Percentiles rank a stretch among this genome's conserved stretches.
phyloP scores from a whole-genome alignment of 2,329 filamentous ascomycete genomes.

The Microdochium bolleyi region DNA sequence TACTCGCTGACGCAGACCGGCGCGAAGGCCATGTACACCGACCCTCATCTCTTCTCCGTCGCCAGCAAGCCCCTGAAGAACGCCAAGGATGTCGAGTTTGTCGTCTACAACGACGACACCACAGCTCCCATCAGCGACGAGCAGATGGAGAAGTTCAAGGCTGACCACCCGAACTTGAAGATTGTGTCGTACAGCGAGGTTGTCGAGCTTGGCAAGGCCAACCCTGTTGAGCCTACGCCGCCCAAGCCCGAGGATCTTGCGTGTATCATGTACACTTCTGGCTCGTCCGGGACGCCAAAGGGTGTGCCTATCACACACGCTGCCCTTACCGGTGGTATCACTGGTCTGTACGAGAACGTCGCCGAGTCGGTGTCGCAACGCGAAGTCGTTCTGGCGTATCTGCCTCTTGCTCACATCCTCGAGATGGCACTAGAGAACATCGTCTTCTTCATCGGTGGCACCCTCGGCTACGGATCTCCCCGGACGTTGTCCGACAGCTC shows the following conservation, averaged over 20 bases:
- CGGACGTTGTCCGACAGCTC: slow-evolving; percentile 81
- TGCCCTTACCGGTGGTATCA: slow-evolving; percentile 72
- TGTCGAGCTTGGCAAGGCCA: slow-evolving; percentile 51
- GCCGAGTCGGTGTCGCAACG: slow-evolving; percentile 68
- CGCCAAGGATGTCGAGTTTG: slow-evolving; percentile 44
- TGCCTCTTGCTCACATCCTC: slow-evolving; percentile 91
- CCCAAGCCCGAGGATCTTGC: slow-evolving; percentile 71
- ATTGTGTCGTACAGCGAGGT: slow-evolving; percentile 49
- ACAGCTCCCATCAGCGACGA: slow-evolving; percentile 41
- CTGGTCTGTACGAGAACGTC: slow-evolving; percentile 73
- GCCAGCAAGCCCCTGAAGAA: slow-evolving; percentile 48
- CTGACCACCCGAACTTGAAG: slow-evolving; percentile 44
- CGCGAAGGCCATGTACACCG: slow-evolving; percentile 77
- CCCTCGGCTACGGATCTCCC: slow-evolving; percentile 87
- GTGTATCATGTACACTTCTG: slow-evolving; percentile 83
- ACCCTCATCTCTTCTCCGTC: slow-evolving; percentile 67
- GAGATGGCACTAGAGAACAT: slow-evolving; percentile 95
- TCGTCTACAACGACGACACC: slow-evolving; percentile 54
- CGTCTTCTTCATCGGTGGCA: slow-evolving; percentile 80
- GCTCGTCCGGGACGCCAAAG: slow-evolving; percentile 83
- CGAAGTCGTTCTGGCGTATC: slow-evolving; percentile 80
- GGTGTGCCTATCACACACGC: slow-evolving; percentile 78
- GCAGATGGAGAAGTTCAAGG: slow-evolving; percentile 48
- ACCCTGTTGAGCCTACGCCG: slow-evolving; percentile 62
- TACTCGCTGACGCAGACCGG: slow-evolving; percentile 80